Evolutionary conservation across 1,139 yeast species (phyloP), one percentile per base, ranked within the genome.

Genomic region (Pichia sp.): DNA sequence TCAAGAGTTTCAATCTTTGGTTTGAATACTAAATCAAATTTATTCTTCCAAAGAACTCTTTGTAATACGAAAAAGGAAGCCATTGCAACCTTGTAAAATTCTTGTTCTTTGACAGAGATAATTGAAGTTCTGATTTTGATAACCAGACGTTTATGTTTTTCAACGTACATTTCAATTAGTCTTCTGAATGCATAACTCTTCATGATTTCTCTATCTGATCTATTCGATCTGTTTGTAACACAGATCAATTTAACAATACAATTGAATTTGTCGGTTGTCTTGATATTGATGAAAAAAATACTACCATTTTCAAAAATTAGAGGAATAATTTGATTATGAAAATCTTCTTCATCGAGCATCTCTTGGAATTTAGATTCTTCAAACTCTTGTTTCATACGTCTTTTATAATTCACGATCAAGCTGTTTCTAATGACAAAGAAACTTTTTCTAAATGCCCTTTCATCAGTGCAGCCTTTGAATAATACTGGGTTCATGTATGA

Each of bases 151-250:
- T 54, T 55, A 40, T 56, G 52, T 34, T 58, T 54, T 53, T 61
- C 59, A 9, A 63, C 65, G 37, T 62, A 62, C 52, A 59, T 47
- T 44, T 63, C 67, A 39, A 62, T 56, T 21, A 64, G 38, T 43
- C 59, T 55, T 35, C 55, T 55, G 28, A 63, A 54, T 7, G 65
- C 56, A 43, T 53, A 51, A 19, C 54, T 51, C 46, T 56, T 62
- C 38, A 56, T 47, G 15, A 61, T 54, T 43, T 63, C 65, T 34
- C 53, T 53, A 27, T 57, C 59, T 24, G 57, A 53, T 34, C 58
- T 55, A 12, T 52, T 40, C 10, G 55, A 17, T 38, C 58, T 56
- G 34, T 56, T 53, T 3, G 60, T 50, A 2, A 63, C 57, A 38
- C 61, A 63, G 30, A 60, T 46, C 12, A 61, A 52, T 34, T 58